These are phyloP conservation scores for Diaporthe caulivora DNA, from an alignment of 2,329 filamentous ascomycete species.

Conservation along the genomic window DNA sequence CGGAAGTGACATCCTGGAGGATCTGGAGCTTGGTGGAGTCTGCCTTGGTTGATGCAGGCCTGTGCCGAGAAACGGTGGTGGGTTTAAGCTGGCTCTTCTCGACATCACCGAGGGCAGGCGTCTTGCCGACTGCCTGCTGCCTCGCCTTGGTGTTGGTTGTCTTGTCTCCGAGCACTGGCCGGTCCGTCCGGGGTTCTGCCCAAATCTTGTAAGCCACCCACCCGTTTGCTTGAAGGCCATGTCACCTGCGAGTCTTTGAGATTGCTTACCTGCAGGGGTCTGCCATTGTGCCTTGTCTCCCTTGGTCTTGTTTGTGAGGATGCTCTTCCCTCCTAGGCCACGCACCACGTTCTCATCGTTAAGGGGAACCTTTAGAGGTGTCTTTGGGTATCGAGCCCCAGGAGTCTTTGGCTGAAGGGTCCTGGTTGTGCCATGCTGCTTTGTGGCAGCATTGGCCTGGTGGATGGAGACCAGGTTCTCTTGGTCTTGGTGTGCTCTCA, in stretches of 20 bases:
- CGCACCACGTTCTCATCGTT: slow-evolving; percentile 87
- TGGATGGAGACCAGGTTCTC: slow-evolving; percentile 86
- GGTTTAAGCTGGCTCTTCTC: slow-evolving; percentile 73
- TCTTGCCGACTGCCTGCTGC: slow-evolving; percentile 74
- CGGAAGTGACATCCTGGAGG: slow-evolving; percentile 63
- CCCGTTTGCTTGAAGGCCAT: background rate
- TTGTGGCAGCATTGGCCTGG: slow-evolving; percentile 77
- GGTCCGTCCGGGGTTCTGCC: slow-evolving; percentile 70
- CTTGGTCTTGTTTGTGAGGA: slow-evolving; percentile 51
- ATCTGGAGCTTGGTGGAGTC: slow-evolving; percentile 72
- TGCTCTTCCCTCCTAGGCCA: slow-evolving; percentile 66
- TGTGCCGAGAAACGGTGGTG: slow-evolving; percentile 70
- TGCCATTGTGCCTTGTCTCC: slow-evolving; percentile 51
- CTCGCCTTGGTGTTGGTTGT: slow-evolving; percentile 93
- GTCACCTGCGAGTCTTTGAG: background rate
- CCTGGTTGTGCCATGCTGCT: slow-evolving; percentile 61
- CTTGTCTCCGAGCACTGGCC: slow-evolving; percentile 91
- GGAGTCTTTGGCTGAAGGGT: slow-evolving; percentile 81
- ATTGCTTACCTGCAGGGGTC: slow-evolving; percentile 82
- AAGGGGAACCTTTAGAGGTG: slow-evolving; percentile 80
- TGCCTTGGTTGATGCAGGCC: slow-evolving; percentile 65
- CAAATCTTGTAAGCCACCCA: slow-evolving; percentile 20
- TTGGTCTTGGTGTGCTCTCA: slow-evolving; percentile 81
- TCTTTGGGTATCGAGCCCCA: slow-evolving; percentile 81
- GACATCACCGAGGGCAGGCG: slow-evolving; percentile 60